Evolutionary conservation across 1,284 basidiomycete genomes (phyloP), one percentile per base, ranked within the genome.

Genomic region (Golubevia pallescens): DNA sequence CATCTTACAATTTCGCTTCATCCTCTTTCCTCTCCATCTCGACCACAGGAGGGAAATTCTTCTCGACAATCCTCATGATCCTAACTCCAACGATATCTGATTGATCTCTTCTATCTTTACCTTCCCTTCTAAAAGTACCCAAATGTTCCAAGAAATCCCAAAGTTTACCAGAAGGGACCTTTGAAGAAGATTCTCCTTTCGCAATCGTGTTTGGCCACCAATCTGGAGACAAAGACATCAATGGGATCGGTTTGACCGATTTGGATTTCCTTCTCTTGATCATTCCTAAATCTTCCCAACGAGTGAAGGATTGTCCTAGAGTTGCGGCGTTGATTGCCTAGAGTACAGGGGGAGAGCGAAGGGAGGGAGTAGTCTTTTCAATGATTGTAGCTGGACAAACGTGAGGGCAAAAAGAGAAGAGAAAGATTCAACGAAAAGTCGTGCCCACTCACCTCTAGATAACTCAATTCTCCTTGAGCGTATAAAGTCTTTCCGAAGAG

Each of bases 401-500:
- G n/a, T n/a, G n/a, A n/a, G n/a, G n/a, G n/a, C n/a, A n/a, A n/a
- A n/a, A 38, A 38, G 34, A 10, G 5, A 38, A 10, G 10, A 38
- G 10, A 4, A 38, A 38, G 34, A 38, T 38, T n/a, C n/a, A n/a
- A n/a, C n/a, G n/a, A n/a, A n/a, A n/a, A n/a, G n/a, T n/a, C n/a
- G n/a, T n/a, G n/a, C n/a, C n/a, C n/a, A n/a, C 74, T 56, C 55
- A 71, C 78, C 73, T 80, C 86, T 55, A 86, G 77, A 57, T 86
- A 86, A 34, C 70, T 74, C 2, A 86, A 71, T 61, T 86, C 85
- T 48, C 81, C 81, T 51, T 86, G 84, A 21, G 75, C 74, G 65
- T 84, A 85, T 2, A 86, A 66, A 3, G 82, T 86, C 69, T 86
- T 85, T 21, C 86, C 86, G 16, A 86, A 79, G 7, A 83, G 68